These are phyloP conservation scores for Hypoxylon fragiforme DNA, from an alignment of 495 filamentous ascomycete genomes.

Conservation along the genomic window DNA sequence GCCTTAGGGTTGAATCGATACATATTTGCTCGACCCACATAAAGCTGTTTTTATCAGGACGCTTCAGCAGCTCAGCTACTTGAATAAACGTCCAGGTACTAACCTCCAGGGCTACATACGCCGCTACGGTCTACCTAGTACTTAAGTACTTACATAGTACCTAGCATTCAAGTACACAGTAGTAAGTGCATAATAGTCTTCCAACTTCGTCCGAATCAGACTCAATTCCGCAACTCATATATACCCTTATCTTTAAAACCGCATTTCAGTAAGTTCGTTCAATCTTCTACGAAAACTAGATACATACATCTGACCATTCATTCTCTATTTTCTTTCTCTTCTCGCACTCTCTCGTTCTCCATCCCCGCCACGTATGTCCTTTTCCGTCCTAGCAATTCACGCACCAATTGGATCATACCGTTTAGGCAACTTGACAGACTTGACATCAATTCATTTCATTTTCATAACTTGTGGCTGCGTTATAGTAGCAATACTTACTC, in stretches of 20 bases:
- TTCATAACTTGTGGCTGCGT: neutral
- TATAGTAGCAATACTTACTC: neutral
- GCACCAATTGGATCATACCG: conserved; percentile 22
- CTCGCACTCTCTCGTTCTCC: too few species aligned
- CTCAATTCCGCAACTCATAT: too few species aligned
- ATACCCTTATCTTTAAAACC: conserved; percentile 6
- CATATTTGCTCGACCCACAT: too few species aligned
- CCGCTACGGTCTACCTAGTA: too few species aligned
- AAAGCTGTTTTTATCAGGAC: too few species aligned
- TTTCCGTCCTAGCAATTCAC: conserved; percentile 17
- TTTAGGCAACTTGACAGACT: conserved; percentile 27
- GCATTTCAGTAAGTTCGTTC: conserved; percentile 25
- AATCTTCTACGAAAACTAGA: conserved; percentile 21
- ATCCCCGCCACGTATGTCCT: conserved; percentile 13
- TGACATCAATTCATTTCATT: conserved; percentile 22
- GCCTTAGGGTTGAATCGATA: too few species aligned
- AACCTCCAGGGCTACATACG: neutral
- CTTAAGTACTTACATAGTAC: neutral
- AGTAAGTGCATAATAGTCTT: too few species aligned
- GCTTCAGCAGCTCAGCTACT: too few species aligned
- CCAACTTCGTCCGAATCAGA: too few species aligned
- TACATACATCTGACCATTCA: too few species aligned
- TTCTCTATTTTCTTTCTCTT: too few species aligned
- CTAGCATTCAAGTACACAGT: neutral
- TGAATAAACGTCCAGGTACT: neutral